Conservation (phyloP, 2,329 filamentous ascomycete genomes). For the Paecilomyces fulvus region DNA sequence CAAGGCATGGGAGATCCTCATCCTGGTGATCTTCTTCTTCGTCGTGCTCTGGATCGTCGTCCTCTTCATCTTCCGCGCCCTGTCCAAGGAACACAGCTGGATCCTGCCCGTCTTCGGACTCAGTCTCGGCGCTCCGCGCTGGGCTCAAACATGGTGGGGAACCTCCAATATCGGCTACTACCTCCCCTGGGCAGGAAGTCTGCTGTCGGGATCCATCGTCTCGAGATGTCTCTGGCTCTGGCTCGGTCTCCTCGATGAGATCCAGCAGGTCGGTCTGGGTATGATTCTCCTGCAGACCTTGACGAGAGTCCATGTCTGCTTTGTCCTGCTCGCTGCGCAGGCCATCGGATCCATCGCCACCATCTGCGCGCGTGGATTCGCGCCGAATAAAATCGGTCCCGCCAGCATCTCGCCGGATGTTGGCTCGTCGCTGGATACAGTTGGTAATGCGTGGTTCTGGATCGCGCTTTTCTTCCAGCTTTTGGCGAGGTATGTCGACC, state of each 20-base stretch:
- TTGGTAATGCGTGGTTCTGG: conserved; percentile 46
- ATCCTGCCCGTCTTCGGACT: conserved; percentile 55
- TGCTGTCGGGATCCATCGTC: conserved; percentile 42
- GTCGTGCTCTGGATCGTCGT: conserved; percentile 39
- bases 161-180: conserved; percentile 47
- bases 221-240: conserved; percentile 50
- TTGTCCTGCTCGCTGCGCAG: conserved; percentile 34
- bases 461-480: conserved; percentile 45
- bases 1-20: conserved; percentile 42
- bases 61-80: conserved; percentile 35
- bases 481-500: conserved; percentile 44
- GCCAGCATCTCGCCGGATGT: conserved; percentile 21
- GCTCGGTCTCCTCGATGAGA: conserved; percentile 51
- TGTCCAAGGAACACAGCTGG: conserved; percentile 50
- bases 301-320: conserved; percentile 48
- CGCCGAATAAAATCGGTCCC: conserved; percentile 48
- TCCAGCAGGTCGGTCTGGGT: conserved; percentile 53
- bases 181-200: conserved; percentile 48
- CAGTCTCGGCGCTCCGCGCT: conserved; percentile 41
- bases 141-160: conserved; percentile 55
- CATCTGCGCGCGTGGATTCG: conserved; percentile 47
- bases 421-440: conserved; percentile 48
- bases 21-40: conserved; percentile 33
- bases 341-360: conserved; percentile 48
- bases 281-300: conserved; percentile 54